Percentiles rank a stretch among this genome's conserved stretches.
phyloP scores from a whole-genome alignment of 176 grass and related monocot species.

The Ensete glaucum region DNA sequence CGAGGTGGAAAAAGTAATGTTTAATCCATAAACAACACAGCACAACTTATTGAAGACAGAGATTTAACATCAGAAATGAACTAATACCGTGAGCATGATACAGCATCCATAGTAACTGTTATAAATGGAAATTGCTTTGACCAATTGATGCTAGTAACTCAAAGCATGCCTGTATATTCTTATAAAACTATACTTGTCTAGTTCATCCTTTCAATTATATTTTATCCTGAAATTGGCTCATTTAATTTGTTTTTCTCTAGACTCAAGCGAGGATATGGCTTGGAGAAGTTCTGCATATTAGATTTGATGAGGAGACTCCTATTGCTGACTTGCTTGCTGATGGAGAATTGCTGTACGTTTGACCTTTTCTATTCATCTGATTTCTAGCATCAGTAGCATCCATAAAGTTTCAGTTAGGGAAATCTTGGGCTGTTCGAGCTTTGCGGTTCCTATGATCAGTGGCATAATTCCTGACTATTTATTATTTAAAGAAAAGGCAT shows the following conservation, averaged over 20 bases:
- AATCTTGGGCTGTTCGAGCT: neutral
- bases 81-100: neutral
- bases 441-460: too few relatives aligned
- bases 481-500: too few relatives aligned
- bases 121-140: too few relatives aligned
- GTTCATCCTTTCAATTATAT: neutral
- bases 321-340: conserved; percentile 73
- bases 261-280: conserved; percentile 89
- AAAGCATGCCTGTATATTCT: too few relatives aligned
- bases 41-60: neutral
- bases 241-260: conserved; percentile 29
- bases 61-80: neutral
- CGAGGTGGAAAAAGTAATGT: too few relatives aligned
- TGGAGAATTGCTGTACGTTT: conserved; percentile 81
- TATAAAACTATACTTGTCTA: too few relatives aligned
- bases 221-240: neutral
- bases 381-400: neutral
- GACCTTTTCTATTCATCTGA: conserved; percentile 4
- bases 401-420: neutral
- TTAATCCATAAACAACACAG: neutral
- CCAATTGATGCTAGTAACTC: too few relatives aligned
- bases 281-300: conserved; percentile 72
- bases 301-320: conserved; percentile 56
- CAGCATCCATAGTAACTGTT: too few relatives aligned
- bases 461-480: too few relatives aligned